Conservation (phyloP, 805 yeast genomes). For the Clavispora asparagi region DNA sequence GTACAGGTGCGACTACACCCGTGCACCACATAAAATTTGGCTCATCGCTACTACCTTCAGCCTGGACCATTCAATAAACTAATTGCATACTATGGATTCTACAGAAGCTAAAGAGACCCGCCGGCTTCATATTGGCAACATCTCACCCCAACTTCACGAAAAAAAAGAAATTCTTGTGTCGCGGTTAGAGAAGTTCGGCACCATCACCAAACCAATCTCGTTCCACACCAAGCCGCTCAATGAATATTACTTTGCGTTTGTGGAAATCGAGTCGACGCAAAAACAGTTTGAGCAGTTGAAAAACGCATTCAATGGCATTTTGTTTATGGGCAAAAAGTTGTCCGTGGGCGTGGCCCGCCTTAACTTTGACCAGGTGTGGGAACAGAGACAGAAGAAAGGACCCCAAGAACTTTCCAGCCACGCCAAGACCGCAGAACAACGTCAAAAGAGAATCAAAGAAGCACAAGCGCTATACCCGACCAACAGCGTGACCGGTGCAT, state of each 20-base stretch:
- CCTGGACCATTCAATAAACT: not conserved
- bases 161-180: conserved; percentile 41
- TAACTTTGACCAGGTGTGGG: conserved; percentile 41
- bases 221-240: conserved; percentile 50
- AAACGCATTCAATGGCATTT: conserved; percentile 60
- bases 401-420: conserved; percentile 22
- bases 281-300: conserved; percentile 46
- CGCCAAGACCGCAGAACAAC: conserved; percentile 27
- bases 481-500: conserved; percentile 19
- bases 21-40: not conserved
- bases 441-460: conserved; percentile 41
- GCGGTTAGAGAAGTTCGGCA: conserved; percentile 64
- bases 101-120: conserved; percentile 1
- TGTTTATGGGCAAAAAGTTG: conserved; percentile 69
- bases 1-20: not conserved
- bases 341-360: conserved; percentile 60
- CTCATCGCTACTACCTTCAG: not conserved
- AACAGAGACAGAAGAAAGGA: conserved; percentile 33
- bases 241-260: conserved; percentile 59
- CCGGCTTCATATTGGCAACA: conserved; percentile 60
- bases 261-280: conserved; percentile 51
- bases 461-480: conserved; percentile 20
- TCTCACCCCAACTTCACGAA: conserved; percentile 49
- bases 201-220: conserved; percentile 41
- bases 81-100: not conserved